A percentile compares a stretch with the other conserved stretches of the same genome.
Conservation (phyloP, 306 rosid species). For the Medicago lupulina region DNA sequence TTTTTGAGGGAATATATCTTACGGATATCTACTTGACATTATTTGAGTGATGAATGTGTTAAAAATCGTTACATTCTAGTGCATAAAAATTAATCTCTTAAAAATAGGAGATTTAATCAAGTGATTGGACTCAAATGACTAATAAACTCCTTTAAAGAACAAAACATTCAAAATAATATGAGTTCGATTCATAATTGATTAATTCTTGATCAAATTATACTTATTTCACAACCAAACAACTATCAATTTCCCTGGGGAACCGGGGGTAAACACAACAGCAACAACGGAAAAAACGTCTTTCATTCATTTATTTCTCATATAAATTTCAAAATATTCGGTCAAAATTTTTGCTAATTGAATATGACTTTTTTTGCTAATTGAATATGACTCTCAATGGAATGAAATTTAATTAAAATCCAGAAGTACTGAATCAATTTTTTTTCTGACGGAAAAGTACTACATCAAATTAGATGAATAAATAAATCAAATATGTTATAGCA, state of each 20-base stretch:
- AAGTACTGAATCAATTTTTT: neutral
- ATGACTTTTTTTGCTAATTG: neutral
- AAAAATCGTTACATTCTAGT: no score
- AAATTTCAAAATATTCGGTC: neutral
- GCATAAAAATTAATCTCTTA: neutral
- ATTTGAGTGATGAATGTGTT: no score
- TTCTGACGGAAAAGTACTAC: neutral
- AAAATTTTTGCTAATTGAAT: neutral
- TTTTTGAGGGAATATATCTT: no score
- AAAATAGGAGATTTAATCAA: neutral
- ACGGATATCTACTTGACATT: no score
- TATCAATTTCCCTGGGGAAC: no score
- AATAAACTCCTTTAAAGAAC: no score
- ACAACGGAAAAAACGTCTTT: neutral
- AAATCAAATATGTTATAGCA: neutral
- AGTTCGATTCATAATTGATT: no score
- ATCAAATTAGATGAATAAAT: neutral
- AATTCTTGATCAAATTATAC: no score
- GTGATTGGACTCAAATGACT: no score
- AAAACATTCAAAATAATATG: no score
- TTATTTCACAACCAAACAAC: no score
- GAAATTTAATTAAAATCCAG: constrained; percentile 15
- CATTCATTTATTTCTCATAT: constrained; percentile 17
- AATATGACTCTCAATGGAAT: neutral
- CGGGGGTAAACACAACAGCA: no score